These are phyloP conservation scores for Trametes coccinea DNA, from an alignment of 768 basidiomycete genomes.

Conservation along the genomic window DNA sequence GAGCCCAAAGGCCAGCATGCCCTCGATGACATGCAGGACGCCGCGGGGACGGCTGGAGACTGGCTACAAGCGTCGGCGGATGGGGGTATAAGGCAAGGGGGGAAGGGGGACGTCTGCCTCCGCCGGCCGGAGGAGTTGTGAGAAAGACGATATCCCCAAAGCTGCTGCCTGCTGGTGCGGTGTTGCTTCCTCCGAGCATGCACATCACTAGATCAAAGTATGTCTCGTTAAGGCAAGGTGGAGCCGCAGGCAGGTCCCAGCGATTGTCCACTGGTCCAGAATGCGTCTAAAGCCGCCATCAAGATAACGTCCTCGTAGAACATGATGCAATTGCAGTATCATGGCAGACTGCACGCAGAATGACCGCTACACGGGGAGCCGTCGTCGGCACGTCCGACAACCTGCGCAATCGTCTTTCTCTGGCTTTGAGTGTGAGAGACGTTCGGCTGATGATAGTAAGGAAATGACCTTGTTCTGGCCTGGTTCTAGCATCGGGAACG, in stretches of 20 bases:
- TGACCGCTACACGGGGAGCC: background rate
- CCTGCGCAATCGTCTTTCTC: background rate
- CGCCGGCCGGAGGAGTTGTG: constrained; percentile 13
- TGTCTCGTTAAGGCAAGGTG: constrained; percentile 1
- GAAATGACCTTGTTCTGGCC: background rate
- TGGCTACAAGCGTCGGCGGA: constrained; percentile 1
- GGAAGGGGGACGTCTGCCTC: background rate
- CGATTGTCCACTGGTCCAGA: background rate
- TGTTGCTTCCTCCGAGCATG: constrained; percentile 13
- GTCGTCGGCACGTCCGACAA: constrained; percentile 4
- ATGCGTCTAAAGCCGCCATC: constrained; percentile 18
- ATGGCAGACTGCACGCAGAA: background rate
- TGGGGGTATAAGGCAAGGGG: constrained; percentile 11
- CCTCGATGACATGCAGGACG: constrained; percentile 13
- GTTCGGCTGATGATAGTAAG: background rate
- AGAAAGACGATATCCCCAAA: constrained; percentile 15
- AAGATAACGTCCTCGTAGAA: constrained; percentile 14
- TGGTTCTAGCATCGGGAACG: constrained; percentile 2
- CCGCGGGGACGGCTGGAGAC: constrained; percentile 9
- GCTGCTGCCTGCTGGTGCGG: constrained; percentile 12
- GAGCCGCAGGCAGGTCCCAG: constrained; percentile 8
- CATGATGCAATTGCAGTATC: constrained; percentile 12
- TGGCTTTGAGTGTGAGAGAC: background rate
- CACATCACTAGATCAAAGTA: constrained; percentile 17
- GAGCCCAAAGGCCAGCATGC: constrained; percentile 57